Percentiles rank a stretch among this genome's conserved stretches.
These are phyloP conservation scores for Malassezia furfur DNA, from an alignment of 1,284 basidiomycete genomes.

Conservation along the genomic window DNA sequence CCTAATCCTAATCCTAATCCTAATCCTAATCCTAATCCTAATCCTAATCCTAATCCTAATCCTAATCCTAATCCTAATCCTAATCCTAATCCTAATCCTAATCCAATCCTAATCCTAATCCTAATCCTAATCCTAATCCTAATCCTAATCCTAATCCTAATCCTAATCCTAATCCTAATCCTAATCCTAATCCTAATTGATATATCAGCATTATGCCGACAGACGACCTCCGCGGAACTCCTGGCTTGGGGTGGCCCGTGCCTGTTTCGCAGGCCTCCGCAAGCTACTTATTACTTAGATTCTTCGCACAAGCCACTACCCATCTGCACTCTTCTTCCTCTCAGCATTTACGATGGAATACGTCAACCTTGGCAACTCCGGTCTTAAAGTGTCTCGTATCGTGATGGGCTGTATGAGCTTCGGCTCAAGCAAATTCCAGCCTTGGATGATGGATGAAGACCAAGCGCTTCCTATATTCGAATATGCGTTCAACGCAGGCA, in stretches of 20 bases:
- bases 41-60: slow-evolving; percentile 2
- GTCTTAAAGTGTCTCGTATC: slow-evolving; percentile 25
- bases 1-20: neutral
- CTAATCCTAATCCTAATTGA: neutral
- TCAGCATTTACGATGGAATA: neutral
- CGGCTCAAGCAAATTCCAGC: slow-evolving; percentile 49
- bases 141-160: neutral
- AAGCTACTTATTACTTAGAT: no score
- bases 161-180: neutral
- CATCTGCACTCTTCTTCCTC: no score
- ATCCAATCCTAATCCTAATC: slow-evolving; percentile 7
- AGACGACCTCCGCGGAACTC: no score
- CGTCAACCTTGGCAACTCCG: neutral
- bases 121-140: slow-evolving; percentile 1
- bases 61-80: slow-evolving; percentile 6
- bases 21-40: neutral
- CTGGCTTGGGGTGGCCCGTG: no score
- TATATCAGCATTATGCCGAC: no score
- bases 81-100: slow-evolving; percentile 12
- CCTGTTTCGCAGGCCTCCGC: no score
- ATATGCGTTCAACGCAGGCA: slow-evolving; percentile 50
- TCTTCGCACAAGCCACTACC: no score
- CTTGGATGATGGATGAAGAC: slow-evolving; percentile 58
- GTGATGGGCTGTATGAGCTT: slow-evolving; percentile 54
- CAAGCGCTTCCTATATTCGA: slow-evolving; percentile 36